These are phyloP conservation scores for Clarireedia hainanense DNA, from an alignment of 2,329 filamentous ascomycete genomes.

Conservation along the genomic window DNA sequence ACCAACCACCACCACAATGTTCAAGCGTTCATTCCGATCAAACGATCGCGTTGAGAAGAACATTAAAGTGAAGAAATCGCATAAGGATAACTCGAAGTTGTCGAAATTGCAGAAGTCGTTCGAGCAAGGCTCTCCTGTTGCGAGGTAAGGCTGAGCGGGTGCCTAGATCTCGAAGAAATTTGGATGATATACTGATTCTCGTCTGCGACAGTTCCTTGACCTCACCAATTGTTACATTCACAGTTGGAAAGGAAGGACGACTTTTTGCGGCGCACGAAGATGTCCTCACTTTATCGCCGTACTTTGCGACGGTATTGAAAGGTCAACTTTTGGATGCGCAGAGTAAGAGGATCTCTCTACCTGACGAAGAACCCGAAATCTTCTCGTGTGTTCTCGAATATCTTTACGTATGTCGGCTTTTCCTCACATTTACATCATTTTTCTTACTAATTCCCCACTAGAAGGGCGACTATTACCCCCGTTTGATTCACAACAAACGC, in stretches of 20 bases:
- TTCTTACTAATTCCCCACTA: slow-evolving; percentile 6
- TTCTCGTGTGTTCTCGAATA: slow-evolving; percentile 93
- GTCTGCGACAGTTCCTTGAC: slow-evolving; percentile 28
- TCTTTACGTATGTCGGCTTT: slow-evolving; percentile 52
- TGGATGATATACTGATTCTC: slow-evolving; percentile 5
- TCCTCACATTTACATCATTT: neutral
- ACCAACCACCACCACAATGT: slow-evolving; percentile 53
- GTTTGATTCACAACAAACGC: slow-evolving; percentile 78
- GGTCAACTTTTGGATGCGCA: slow-evolving; percentile 65
- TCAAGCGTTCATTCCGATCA: slow-evolving; percentile 83
- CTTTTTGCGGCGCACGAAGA: slow-evolving; percentile 95
- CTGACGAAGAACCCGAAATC: slow-evolving; percentile 77
- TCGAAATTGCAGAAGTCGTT: slow-evolving; percentile 81
- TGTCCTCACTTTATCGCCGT: slow-evolving; percentile 77
- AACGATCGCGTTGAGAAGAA: slow-evolving; percentile 85
- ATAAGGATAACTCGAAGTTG: slow-evolving; percentile 71
- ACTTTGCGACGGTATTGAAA: slow-evolving; percentile 66
- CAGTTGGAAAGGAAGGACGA: slow-evolving; percentile 75
- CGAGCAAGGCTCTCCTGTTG: slow-evolving; percentile 45
- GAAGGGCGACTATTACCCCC: slow-evolving; percentile 53
- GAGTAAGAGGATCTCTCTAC: slow-evolving; percentile 70
- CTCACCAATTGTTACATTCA: slow-evolving; percentile 77
- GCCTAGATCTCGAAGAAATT: neutral
- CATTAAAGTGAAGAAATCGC: slow-evolving; percentile 71
- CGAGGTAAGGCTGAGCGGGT: slow-evolving; percentile 33